A percentile compares a stretch with the other conserved stretches of the same genome.
phyloP scores from a whole-genome alignment of 768 basidiomycete species.

The Neoboletus magnificus region DNA sequence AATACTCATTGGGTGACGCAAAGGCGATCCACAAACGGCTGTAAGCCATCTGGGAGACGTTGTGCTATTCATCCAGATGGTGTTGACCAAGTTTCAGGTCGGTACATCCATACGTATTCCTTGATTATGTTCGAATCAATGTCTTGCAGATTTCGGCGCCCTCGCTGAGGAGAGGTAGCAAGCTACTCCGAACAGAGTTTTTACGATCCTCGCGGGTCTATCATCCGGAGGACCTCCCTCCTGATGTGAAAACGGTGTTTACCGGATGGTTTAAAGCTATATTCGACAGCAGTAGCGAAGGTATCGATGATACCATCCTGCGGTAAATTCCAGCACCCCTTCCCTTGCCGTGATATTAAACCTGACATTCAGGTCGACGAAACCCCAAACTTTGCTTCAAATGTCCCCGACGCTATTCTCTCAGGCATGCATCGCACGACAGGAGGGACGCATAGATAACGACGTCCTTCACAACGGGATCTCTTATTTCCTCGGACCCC shows the following conservation, averaged over 20 bases:
- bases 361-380: conserved; percentile 53
- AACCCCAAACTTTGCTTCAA: conserved; percentile 62
- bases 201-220: conserved; percentile 48
- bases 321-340: conserved; percentile 38
- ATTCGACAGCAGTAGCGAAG: conserved; percentile 74
- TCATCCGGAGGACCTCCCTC: conserved; percentile 38
- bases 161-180: conserved; percentile 44
- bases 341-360: neutral
- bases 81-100: conserved; percentile 63
- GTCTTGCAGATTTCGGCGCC: conserved; percentile 47
- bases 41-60: conserved; percentile 75
- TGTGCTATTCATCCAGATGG: conserved; percentile 70
- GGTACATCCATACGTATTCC: conserved; percentile 15
- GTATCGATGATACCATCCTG: conserved; percentile 78
- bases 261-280: conserved; percentile 71
- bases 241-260: conserved; percentile 45
- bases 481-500: conserved; percentile 68
- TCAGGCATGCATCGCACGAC: conserved; percentile 51
- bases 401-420: conserved; percentile 67
- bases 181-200: conserved; percentile 47
- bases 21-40: conserved; percentile 83
- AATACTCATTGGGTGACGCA: neutral
- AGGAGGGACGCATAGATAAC: conserved; percentile 56
- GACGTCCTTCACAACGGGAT: conserved; percentile 72
- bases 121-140: neutral